Evolutionary conservation across 331 rosid species (phyloP), one percentile per base, ranked within the genome.

Genomic region (Quercus tomentella): DNA sequence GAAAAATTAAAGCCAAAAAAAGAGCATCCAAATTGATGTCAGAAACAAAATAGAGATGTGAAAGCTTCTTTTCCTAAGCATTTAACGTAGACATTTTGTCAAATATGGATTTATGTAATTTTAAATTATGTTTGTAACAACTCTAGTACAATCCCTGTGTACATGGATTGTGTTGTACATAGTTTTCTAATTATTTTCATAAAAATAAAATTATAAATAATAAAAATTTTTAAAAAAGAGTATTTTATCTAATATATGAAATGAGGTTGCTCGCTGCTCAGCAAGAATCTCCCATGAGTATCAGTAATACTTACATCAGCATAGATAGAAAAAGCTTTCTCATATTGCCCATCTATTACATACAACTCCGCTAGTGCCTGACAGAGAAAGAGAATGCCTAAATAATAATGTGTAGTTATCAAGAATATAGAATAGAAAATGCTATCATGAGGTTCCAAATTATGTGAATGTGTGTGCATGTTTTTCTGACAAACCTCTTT

Each of bases 311-410:
- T 80, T 89, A 93, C 99, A 89, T 96, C 99, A 63, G 99, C 99
- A 90, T 90, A 96, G 43, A 91, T 82, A 74, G 89, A 90, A 78
- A 93, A 96, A 68, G 94, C 98, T 81, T 90, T 90, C 86, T 89
- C 97, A 77, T 85, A 90, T 85, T 93, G 96, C 68, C 94, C 98
- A 79, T 89, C 84, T 60, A 93, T 91, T 56, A 93, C 97, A 79
- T 91, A 93, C 85, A 96, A 87, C 89, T 91, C 96, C 17, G 96
- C 99, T 72, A 93, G 83, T 80, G 96, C 97, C 99, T 96, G 85
- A 79, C 83, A 79, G 60, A 78, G 82, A 79, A 58, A 78, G 76
- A 52, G 73, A 41, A 63, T 35, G 60, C 28, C 56, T 72, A 62
- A 72, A 75, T 49, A 67, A 65, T 28, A 77, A 80, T 21, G 77